Evolutionary conservation across 805 yeast genomes (phyloP), one percentile per base, ranked within the genome.

Genomic region (Lipomyces kockii): DNA sequence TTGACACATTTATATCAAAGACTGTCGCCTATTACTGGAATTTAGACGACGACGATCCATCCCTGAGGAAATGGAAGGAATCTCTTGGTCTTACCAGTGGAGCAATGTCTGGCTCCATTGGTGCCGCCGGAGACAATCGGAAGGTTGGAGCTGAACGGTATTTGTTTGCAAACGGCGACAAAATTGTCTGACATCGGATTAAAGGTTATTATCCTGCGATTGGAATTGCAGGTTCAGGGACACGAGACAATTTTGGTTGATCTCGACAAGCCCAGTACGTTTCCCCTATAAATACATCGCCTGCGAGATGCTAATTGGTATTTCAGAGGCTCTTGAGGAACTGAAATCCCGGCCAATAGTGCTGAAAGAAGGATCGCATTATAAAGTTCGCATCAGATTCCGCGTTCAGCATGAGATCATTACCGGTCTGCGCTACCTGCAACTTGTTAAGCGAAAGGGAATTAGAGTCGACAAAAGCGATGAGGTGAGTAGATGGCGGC

Each of bases 371-470:
- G 88, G 87, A 72, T 84, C 94, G 20, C 81, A 86, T 43, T 92
- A 91, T 79, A 87, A 86, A 74, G 82, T 92, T 76, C 85, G 82
- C 70, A 86, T 92, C 75, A 87, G 86, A 72, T 93, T 92, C 81
- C 85, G 92, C 72, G 89, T 93, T 43, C 97, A 92, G 78, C 94
- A 90, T 75, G 96, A 91, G 77, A 91, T 93, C 72, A 88, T 93
- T 73, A 92, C 97, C 1, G 98, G 98, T 0, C 84, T 93, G 76
- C 88, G 89, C 76, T 93, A 92, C 78, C 84, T 91, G 71, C 97
- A 91, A 78, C 86, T 86, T 22, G 89, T 92, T 71, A 92, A 91
- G 79, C 90, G 92, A 77, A 87, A 93, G 1, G 97, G 97, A 43
- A 90, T 93, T 70, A 85, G 93, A 32, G 91, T 93, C 53, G 97